A percentile compares a stretch with the other conserved stretches of the same genome.
These are phyloP conservation scores for Melastoma malabathricum DNA, from an alignment of 345 rosid species.

Conservation along the genomic window DNA sequence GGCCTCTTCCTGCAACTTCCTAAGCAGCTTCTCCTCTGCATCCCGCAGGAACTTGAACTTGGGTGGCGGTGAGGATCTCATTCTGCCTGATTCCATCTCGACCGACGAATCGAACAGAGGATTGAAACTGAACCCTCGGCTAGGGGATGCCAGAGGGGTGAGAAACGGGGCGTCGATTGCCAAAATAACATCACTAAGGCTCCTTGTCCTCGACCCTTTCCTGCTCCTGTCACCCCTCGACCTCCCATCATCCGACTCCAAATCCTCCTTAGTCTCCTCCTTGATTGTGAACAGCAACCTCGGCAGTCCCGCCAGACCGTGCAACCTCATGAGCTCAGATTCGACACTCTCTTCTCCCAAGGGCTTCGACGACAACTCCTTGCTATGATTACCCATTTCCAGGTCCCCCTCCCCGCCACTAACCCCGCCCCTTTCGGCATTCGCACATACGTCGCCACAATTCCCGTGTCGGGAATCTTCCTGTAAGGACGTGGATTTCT, in stretches of 20 bases:
- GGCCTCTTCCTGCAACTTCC: slow-evolving; percentile 50
- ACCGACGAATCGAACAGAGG: slow-evolving; percentile 77
- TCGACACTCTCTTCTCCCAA: slow-evolving; percentile 39
- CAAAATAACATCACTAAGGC: slow-evolving; percentile 55
- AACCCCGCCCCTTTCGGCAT: slow-evolving; percentile 2
- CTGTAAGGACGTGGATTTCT: slow-evolving; percentile 27
- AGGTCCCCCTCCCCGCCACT: slow-evolving; percentile 25
- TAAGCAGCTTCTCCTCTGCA: slow-evolving; percentile 73
- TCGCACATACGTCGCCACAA: not conserved
- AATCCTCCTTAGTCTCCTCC: slow-evolving; percentile 86
- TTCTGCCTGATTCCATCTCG: slow-evolving; percentile 37
- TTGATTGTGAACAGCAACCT: slow-evolving; percentile 91
- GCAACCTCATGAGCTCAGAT: slow-evolving; percentile 86
- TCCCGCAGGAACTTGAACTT: slow-evolving; percentile 90
- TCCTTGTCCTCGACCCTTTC: slow-evolving; percentile 59
- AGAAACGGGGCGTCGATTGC: slow-evolving; percentile 36
- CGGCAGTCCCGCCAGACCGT: slow-evolving; percentile 70
- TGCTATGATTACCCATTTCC: slow-evolving; percentile 44
- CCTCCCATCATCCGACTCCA: slow-evolving; percentile 83
- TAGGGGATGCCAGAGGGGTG: slow-evolving; percentile 68
- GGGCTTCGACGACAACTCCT: slow-evolving; percentile 36
- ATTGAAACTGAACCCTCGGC: slow-evolving; percentile 50
- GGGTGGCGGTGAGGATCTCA: slow-evolving; percentile 75
- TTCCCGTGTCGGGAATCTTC: slow-evolving; percentile 1
- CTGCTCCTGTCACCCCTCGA: slow-evolving; percentile 26